These are phyloP conservation scores for Trichoderma sp. DNA, from an alignment of 2,329 filamentous ascomycete genomes.

Conservation along the genomic window DNA sequence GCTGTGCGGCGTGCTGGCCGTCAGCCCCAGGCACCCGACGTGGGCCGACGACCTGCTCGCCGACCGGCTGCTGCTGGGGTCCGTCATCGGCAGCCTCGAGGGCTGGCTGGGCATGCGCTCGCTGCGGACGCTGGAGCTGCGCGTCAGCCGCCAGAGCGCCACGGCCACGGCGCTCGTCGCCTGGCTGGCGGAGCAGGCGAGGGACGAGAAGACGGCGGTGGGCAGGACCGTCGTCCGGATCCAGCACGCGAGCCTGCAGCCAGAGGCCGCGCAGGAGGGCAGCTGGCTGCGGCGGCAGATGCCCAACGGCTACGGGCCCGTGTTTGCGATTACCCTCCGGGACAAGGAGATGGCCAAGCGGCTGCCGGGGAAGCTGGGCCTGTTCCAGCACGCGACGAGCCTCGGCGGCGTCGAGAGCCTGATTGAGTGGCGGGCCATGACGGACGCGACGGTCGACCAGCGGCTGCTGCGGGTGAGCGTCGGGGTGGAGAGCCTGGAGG, in stretches of 20 bases:
- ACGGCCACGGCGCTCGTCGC: slow-evolving; percentile 70
- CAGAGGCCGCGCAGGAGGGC: slow-evolving; percentile 55
- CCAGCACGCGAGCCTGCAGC: slow-evolving; percentile 79
- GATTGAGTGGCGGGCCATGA: slow-evolving; percentile 96
- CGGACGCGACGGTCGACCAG: slow-evolving; percentile 71
- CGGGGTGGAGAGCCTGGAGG: slow-evolving; percentile 84
- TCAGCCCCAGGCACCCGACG: slow-evolving; percentile 55
- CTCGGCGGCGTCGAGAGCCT: slow-evolving; percentile 91
- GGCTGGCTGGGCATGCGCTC: slow-evolving; percentile 89
- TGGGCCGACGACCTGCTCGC: slow-evolving; percentile 63
- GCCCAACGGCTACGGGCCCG: slow-evolving; percentile 86
- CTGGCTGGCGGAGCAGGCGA: slow-evolving; percentile 65
- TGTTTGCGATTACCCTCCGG: slow-evolving; percentile 75
- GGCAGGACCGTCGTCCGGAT: slow-evolving; percentile 61
- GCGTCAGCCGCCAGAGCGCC: slow-evolving; percentile 74
- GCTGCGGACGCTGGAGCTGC: slow-evolving; percentile 80
- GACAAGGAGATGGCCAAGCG: slow-evolving; percentile 61
- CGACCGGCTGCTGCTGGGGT: slow-evolving; percentile 78
- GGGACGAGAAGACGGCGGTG: slow-evolving; percentile 46
- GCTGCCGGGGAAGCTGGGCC: slow-evolving; percentile 74
- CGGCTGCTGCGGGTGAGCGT: slow-evolving; percentile 78
- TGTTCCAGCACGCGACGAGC: slow-evolving; percentile 95
- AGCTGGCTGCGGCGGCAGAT: slow-evolving; percentile 85
- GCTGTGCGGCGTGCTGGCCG: slow-evolving; percentile 80
- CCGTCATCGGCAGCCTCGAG: slow-evolving; percentile 86